Percentiles rank a stretch among this genome's conserved stretches.
Conservation (phyloP, 2,329 filamentous ascomycete species). For the Trichoderma cornu-damae region DNA sequence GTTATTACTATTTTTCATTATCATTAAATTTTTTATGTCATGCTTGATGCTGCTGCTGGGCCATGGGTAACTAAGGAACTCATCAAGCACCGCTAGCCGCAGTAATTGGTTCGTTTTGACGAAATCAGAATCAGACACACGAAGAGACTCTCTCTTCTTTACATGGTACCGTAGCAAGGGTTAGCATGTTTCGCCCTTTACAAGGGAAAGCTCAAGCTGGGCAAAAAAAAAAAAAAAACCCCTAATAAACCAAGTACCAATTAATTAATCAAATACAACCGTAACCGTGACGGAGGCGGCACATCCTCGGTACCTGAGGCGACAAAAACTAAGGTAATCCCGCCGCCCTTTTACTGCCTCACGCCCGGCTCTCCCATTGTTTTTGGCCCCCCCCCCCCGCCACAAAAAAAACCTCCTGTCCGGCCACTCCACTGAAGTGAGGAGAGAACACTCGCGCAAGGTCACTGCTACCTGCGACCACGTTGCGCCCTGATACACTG, state of each 20-base stretch:
- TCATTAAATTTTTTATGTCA: too few species aligned
- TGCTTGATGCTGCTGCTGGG: too few species aligned
- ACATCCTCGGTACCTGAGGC: slow-evolving; percentile 26
- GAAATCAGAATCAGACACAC: background rate
- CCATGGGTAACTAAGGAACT: too few species aligned
- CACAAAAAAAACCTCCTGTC: background rate
- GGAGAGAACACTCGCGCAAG: background rate
- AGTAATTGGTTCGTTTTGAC: too few species aligned
- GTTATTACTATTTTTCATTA: too few species aligned
- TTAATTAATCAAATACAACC: background rate
- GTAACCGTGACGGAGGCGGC: slow-evolving; percentile 8
- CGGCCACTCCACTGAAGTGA: background rate
- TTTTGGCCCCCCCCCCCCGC: background rate
- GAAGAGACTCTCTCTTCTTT: background rate
- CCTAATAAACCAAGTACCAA: background rate
- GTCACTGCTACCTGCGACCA: background rate
- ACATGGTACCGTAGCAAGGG: background rate
- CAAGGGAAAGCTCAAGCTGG: background rate
- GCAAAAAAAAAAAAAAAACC: background rate
- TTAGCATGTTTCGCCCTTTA: background rate
- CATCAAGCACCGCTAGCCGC: too few species aligned
- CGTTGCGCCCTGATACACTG: background rate
- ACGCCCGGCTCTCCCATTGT: slow-evolving; percentile 5
- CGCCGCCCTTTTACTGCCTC: background rate
- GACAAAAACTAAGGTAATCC: too few species aligned